Evolutionary conservation across 352 stramenopile genomes (phyloP), one percentile per base, ranked within the genome.

Genomic region (Pythium utonaiense): DNA sequence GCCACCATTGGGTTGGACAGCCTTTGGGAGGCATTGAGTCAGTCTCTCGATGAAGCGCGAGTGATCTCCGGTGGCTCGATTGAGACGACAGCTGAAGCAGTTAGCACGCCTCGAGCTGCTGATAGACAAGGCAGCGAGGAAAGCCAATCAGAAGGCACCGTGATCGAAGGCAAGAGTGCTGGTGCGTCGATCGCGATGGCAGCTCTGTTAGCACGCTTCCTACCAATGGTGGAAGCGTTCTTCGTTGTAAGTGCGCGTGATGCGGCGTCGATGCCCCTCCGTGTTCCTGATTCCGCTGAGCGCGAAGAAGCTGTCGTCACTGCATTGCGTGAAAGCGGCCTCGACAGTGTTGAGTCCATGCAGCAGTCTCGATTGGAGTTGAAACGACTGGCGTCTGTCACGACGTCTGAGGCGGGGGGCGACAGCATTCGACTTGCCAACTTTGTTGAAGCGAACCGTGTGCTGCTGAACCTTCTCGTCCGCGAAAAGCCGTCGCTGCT

Each of bases 211-310:
- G 96, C 92, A 6, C 84, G 96, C 25, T 99, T 99, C 70, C 81
- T 99, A 56, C 96, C 96, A 3, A 95, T 98, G 57, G 96, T 99
- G 56, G 96, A 99, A 69, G 91, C 93, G 16, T 99, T 99, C 71
- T 99, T 99, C 69, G 95, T 99, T 27, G 95, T 98, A 3, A 99
- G 98, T 75, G 91, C 94, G 31, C 86, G 89, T 56, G 84, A 97
- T 67, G 75, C 76, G 8, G 80, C 80, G 2, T 88, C 79, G 0
- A 93, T 96, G 83, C 75, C 75, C 5, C 57, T 95, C 24, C 74
- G 78, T 27, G 63, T 92, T 31, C 85, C 86, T 0, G 82, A 91
- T 57, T 86, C 81, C 17, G 80, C 60, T 2, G 83, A 93, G 64
- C 78, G 82, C 1, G 86, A 95, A 71, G 86, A 92, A 50, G 82